phyloP scores from a whole-genome alignment of 2,329 filamentous ascomycete genomes.

The Amylocarpus encephaloides region DNA sequence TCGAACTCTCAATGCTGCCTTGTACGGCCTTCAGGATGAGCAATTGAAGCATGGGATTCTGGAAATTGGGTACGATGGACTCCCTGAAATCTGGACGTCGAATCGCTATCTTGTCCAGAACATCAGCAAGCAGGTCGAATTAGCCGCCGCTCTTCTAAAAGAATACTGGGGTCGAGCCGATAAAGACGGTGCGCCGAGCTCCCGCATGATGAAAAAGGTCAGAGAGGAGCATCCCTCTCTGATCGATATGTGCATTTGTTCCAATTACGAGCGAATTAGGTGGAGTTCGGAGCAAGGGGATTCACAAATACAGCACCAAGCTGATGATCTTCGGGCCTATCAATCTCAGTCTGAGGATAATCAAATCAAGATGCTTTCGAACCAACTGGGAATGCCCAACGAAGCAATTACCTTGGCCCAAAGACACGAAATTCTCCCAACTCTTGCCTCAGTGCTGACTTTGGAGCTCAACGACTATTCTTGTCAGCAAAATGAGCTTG shows the following conservation, averaged over 20 bases:
- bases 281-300: constrained; percentile 50
- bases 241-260: constrained; percentile 50
- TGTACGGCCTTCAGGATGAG: constrained; percentile 69
- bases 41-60: constrained; percentile 60
- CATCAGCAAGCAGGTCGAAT: constrained; percentile 51
- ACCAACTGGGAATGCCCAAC: constrained; percentile 46
- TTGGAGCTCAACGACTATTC: constrained; percentile 17
- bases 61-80: constrained; percentile 54
- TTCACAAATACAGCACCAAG: constrained; percentile 41
- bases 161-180: constrained; percentile 29
- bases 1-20: constrained; percentile 58
- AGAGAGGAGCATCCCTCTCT: constrained; percentile 46
- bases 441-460: constrained; percentile 45
- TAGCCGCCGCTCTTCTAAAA: constrained; percentile 35
- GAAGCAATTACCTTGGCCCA: constrained; percentile 57
- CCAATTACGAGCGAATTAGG: constrained; percentile 51
- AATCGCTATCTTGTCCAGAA: constrained; percentile 56
- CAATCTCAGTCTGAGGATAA: constrained; percentile 39
- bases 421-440: constrained; percentile 55
- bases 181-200: constrained; percentile 22
- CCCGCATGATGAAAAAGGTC: constrained; percentile 37
- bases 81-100: constrained; percentile 85
- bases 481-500: not conserved
- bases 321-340: constrained; percentile 39
- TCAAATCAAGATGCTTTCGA: constrained; percentile 39